These are phyloP conservation scores for Chalciporus chontae DNA, from an alignment of 768 basidiomycete species.

Conservation along the genomic window DNA sequence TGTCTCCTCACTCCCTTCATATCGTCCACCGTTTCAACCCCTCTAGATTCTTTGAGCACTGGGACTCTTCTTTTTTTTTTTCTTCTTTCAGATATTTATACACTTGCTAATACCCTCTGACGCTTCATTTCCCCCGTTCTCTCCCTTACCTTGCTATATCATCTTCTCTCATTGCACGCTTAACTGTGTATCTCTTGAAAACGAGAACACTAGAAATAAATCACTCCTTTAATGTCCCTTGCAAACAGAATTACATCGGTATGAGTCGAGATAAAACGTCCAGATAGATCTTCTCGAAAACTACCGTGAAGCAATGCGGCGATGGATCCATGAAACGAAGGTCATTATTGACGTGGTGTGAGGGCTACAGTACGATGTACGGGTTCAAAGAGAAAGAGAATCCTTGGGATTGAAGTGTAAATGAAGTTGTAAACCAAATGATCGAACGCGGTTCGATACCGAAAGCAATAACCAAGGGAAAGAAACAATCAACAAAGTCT, in stretches of 20 bases:
- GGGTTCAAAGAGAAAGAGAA: conserved; percentile 1
- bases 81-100: conserved; percentile 8
- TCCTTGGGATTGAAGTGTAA: neutral
- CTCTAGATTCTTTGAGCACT: conserved; percentile 7
- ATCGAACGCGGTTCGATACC: conserved; percentile 11
- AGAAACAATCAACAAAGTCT: conserved; percentile 2
- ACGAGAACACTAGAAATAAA: conserved; percentile 28
- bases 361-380: conserved; percentile 25
- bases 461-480: conserved; percentile 11
- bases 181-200: neutral
- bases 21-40: too few species aligned
- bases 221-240: conserved; percentile 35
- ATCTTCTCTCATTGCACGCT: neutral
- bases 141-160: conserved; percentile 1
- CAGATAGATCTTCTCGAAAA: conserved; percentile 35
- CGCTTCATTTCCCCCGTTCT: neutral
- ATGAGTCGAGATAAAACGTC: conserved; percentile 29
- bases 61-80: conserved; percentile 7
- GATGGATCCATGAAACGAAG: conserved; percentile 28
- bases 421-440: conserved; percentile 13
- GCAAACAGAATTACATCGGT: conserved; percentile 35
- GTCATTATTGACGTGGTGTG: conserved; percentile 25
- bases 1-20: too few species aligned
- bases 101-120: neutral
- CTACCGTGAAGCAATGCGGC: conserved; percentile 34